Conservation (phyloP, 345 rosid genomes). For the Cardamine resedifolia region DNA sequence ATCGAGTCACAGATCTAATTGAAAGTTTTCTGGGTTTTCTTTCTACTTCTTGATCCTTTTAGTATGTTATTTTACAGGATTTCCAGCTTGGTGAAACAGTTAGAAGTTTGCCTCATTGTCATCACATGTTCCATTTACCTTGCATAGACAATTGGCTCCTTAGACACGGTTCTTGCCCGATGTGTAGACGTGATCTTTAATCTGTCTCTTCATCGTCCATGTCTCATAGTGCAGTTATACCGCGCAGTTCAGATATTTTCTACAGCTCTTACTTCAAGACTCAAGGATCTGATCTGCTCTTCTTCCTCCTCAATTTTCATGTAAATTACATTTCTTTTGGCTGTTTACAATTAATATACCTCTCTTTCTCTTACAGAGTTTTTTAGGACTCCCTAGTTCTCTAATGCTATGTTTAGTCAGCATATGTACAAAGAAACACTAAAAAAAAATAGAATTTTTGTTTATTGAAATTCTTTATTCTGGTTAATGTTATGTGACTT, state of each 20-base stretch:
- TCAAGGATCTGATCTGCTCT: background rate
- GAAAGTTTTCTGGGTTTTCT: background rate
- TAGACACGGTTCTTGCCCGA: conserved; percentile 80
- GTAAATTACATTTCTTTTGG: conserved; percentile 25
- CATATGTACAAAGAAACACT: conserved; percentile 15
- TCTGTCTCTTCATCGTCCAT: background rate
- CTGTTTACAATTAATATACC: background rate
- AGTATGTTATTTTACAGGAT: conserved; percentile 58
- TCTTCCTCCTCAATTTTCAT: background rate
- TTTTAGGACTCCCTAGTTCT: background rate
- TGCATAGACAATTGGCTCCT: conserved; percentile 97
- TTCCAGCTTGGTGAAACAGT: conserved; percentile 83
- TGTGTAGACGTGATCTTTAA: conserved; percentile 90
- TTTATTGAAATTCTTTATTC: background rate
- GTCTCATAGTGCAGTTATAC: background rate
- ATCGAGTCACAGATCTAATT: background rate
- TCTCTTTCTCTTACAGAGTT: background rate
- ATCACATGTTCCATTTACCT: conserved; percentile 93
- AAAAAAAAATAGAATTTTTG: background rate
- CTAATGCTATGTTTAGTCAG: conserved; percentile 24
- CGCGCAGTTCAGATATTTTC: background rate
- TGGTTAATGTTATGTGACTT: conserved; percentile 3
- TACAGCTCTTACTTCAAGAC: background rate
- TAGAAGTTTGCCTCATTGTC: conserved; percentile 92
- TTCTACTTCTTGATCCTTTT: conserved; percentile 6